Evolutionary conservation across 2,329 filamentous ascomycete genomes (phyloP).

Genomic region (Mariannaea sp.): DNA sequence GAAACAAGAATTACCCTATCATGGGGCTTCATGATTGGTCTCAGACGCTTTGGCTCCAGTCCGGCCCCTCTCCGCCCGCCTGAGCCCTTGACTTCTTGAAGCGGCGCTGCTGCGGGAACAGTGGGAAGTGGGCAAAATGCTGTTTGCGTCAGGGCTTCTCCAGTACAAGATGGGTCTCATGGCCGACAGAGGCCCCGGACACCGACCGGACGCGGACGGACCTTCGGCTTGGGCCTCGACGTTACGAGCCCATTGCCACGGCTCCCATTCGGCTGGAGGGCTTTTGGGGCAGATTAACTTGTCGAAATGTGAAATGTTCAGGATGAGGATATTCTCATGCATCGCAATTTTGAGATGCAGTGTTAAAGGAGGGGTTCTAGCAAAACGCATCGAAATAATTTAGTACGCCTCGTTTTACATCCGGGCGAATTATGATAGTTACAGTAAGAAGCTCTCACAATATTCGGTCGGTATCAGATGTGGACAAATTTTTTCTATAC

Average conservation of each 20-base stretch:
- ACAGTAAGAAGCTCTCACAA: conserved; percentile 1
- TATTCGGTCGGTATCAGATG: neutral
- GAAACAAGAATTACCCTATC: conserved; percentile 21
- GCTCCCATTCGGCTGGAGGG: conserved; percentile 25
- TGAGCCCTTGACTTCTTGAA: conserved; percentile 4
- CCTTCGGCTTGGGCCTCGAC: conserved; percentile 33
- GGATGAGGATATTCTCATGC: no score
- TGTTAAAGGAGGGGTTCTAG: neutral
- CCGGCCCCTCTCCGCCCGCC: conserved; percentile 6
- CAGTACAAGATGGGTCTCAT: conserved; percentile 25
- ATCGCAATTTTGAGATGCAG: neutral
- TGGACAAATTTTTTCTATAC: conserved; percentile 4
- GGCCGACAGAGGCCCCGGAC: conserved; percentile 34
- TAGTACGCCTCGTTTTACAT: neutral
- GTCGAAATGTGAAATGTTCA: no score
- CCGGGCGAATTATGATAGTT: neutral
- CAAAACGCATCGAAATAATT: conserved; percentile 9
- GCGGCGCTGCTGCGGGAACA: conserved; percentile 15
- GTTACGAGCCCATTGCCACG: conserved; percentile 28
- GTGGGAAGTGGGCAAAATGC: conserved; percentile 11
- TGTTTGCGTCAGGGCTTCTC: conserved; percentile 33
- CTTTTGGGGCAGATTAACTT: no score
- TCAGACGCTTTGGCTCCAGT: conserved; percentile 7
- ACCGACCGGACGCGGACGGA: conserved; percentile 36
- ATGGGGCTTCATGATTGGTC: conserved; percentile 27